Conservation (phyloP, 2,329 filamentous ascomycete genomes). For the Aureobasidium sp. region DNA sequence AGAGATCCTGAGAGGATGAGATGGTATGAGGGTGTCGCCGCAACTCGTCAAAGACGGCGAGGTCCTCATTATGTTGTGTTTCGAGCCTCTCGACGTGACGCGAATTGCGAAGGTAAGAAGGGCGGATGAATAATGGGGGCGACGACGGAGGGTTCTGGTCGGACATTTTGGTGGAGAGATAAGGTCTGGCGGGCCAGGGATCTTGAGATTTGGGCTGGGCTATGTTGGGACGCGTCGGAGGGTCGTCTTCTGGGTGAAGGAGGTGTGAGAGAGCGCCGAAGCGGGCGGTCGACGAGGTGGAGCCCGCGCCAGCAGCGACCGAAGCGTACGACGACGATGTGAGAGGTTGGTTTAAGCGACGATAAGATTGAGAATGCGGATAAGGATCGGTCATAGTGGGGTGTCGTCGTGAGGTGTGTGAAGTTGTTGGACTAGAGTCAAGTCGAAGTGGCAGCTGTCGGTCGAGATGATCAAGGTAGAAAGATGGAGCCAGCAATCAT, state of each 20-base stretch:
- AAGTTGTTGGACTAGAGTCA: too few relatives aligned
- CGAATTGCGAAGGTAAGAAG: conserved; percentile 74
- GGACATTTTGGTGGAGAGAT: not conserved
- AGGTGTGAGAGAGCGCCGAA: conserved; percentile 49
- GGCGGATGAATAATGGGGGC: conserved; percentile 61
- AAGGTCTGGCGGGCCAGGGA: not conserved
- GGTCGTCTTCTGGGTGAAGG: conserved; percentile 23
- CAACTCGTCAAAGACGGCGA: conserved; percentile 27
- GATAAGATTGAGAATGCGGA: conserved; percentile 28
- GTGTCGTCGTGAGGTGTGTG: not conserved
- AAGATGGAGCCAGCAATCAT: conserved; percentile 5
- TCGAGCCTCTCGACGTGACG: conserved; percentile 71
- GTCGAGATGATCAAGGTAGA: conserved; percentile 6
- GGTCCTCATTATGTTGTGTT: conserved; percentile 55
- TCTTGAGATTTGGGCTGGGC: not conserved
- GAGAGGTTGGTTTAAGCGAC: conserved; percentile 26
- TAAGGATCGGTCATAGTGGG: conserved; percentile 39
- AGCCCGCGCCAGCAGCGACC: conserved; percentile 41
- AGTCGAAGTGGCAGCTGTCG: not conserved
- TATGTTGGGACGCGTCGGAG: conserved; percentile 13
- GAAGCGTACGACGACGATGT: conserved; percentile 52
- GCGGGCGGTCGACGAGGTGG: conserved; percentile 26
- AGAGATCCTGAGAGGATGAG: conserved; percentile 33
- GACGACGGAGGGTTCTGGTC: conserved; percentile 9
- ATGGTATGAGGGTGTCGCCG: not conserved